These are phyloP conservation scores for Scedosporium aurantiacum DNA, from an alignment of 2,329 filamentous ascomycete species.

Conservation along the genomic window DNA sequence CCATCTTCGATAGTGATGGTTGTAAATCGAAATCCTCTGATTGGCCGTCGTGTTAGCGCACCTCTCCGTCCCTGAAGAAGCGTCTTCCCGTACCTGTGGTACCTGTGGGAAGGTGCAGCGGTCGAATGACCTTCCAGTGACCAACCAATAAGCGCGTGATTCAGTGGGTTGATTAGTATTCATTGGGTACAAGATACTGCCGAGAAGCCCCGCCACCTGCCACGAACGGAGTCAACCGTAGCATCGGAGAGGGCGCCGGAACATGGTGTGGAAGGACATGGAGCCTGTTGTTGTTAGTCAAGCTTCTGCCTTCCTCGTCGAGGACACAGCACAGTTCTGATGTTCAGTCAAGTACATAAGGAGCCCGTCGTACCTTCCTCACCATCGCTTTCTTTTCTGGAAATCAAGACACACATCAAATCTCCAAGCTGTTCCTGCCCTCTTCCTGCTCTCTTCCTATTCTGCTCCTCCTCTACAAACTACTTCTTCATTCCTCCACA, in stretches of 20 bases:
- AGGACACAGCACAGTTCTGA: no score
- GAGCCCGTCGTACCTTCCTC: no score
- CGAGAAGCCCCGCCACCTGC: background rate
- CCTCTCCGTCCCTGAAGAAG: background rate
- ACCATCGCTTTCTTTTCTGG: no score
- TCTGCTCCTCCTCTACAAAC: no score
- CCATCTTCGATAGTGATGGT: background rate
- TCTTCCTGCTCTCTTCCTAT: no score
- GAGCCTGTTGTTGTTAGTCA: background rate
- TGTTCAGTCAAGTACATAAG: no score
- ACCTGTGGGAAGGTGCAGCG: background rate
- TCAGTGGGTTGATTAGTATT: background rate
- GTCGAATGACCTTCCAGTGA: background rate
- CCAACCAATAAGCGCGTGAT: background rate
- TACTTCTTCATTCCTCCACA: no score
- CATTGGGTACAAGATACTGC: background rate
- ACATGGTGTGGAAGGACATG: background rate
- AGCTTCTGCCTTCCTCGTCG: background rate
- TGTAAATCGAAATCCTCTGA: constrained; percentile 1
- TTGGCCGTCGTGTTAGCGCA: background rate
- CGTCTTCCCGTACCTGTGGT: background rate
- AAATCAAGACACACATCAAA: no score
- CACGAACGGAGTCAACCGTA: background rate
- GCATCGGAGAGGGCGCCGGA: background rate
- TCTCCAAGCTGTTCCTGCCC: no score